Evolutionary conservation across 1,284 basidiomycete genomes (phyloP), one percentile per base, ranked within the genome.

Genomic region (Rhodotorula sp.): DNA sequence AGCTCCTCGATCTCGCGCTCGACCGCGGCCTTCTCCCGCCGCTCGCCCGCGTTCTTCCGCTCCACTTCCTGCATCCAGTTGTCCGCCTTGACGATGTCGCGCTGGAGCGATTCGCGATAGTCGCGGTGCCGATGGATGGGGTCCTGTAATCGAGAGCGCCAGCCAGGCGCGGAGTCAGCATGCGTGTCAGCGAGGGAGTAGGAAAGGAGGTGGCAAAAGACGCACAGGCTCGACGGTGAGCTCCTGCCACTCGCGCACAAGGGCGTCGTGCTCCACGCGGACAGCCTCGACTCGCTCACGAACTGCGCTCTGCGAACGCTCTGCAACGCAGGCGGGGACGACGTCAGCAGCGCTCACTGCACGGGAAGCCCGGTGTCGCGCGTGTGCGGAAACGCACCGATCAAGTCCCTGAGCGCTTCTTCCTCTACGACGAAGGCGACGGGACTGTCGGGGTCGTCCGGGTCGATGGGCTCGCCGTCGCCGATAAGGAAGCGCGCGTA

Each of bases 401-500:
- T 54, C 25, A 50, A 27, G 1, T 39, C 46, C 34, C 50, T 64
- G 22, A 76, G 68, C 39, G 56, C 36, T 3, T 68, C 70, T 55
- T 69, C 53, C 34, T 76, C 75, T 2, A 25, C 53, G 5, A 63
- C 60, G 15, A 60, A 61, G 1, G 41, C 39, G 22, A 41, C 32
- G n/a, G 61, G 41, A 22, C 53, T 44, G 22, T 63, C 53, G 7
- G 34, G 51, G 41, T 63, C 53, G 39, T 21, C 21, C 53, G 53
- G 53, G 29, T 54, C 61, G 53, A 63, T 46, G 19, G 68, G 72
- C 15, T 72, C 74, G 25, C 76, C 74, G 34, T 76, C 75, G 7
- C 58, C 57, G 6, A 58, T 60, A 29, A 79, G 54, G 64, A 78
- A 79, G 5, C 56, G 67, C n/a, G 70, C 68, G 61, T 79, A 79